Percentiles rank a stretch among this genome's conserved stretches.
Conservation (phyloP, 495 filamentous ascomycete genomes). For the Rhypophila decipiens region DNA sequence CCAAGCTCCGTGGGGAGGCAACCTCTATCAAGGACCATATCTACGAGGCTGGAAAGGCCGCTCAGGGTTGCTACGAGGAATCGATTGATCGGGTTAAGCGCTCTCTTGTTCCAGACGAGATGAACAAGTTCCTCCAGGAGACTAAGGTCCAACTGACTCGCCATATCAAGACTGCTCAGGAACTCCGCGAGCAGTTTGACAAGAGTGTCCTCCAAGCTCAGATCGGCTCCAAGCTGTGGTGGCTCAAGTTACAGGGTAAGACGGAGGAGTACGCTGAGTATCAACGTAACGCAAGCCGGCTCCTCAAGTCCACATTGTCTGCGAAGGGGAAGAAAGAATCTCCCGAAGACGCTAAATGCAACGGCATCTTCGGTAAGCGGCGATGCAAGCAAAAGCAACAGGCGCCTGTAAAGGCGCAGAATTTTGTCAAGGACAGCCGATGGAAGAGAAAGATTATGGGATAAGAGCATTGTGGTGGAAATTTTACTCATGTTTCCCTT, state of each 20-base stretch:
- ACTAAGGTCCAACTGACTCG: constrained; percentile 14
- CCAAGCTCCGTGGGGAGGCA: constrained; percentile 26
- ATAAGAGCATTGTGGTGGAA: neutral
- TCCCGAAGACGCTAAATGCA: neutral
- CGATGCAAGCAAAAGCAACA: neutral
- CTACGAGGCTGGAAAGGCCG: constrained; percentile 18
- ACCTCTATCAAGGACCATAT: constrained; percentile 23
- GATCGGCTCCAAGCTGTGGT: constrained; percentile 40
- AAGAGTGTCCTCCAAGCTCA: constrained; percentile 35
- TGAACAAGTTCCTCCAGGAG: constrained; percentile 2
- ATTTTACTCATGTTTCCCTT: constrained; percentile 1
- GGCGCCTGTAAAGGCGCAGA: neutral
- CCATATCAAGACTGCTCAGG: constrained; percentile 16
- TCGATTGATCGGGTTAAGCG: constrained; percentile 17
- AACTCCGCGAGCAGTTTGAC: constrained; percentile 24
- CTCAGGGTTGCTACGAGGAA: constrained; percentile 14
- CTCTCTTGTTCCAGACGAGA: constrained; percentile 13
- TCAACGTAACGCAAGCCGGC: constrained; percentile 29
- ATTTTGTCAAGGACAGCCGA: constrained; percentile 1
- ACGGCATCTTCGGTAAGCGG: constrained; percentile 2
- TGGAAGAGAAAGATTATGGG: constrained; percentile 19
- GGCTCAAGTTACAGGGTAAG: constrained; percentile 38
- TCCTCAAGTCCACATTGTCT: constrained; percentile 24
- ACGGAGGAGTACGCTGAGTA: constrained; percentile 35
- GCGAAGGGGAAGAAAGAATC: constrained; percentile 6